These are phyloP conservation scores for Kluyveromyces nonfermentans DNA, from an alignment of 805 yeast species.

Conservation along the genomic window DNA sequence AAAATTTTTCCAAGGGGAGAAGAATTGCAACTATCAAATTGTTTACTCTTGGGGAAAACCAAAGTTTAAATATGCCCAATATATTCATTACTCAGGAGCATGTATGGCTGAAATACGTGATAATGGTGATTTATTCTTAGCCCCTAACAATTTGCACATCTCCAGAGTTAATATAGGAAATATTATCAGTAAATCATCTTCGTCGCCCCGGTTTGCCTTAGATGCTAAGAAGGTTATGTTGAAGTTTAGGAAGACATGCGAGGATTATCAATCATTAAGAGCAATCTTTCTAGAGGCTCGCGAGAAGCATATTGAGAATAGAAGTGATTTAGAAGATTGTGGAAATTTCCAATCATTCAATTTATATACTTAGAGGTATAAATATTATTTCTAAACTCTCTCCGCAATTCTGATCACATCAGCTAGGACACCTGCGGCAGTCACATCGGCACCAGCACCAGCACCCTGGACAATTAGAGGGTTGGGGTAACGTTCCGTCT, in stretches of 20 bases:
- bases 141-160: slow-evolving; percentile 80
- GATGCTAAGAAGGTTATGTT: slow-evolving; percentile 72
- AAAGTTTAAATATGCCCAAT: slow-evolving; percentile 72
- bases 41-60: slow-evolving; percentile 90
- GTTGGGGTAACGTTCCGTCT: slow-evolving; percentile 83
- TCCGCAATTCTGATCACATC: slow-evolving; percentile 89
- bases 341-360: background rate
- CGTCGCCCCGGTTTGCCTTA: slow-evolving; percentile 30
- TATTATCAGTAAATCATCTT: slow-evolving; percentile 26
- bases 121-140: slow-evolving; percentile 68
- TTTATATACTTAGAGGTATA: slow-evolving; percentile 1
- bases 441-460: slow-evolving; percentile 76
- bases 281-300: slow-evolving; percentile 53
- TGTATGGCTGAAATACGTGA: slow-evolving; percentile 81
- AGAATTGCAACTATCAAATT: slow-evolving; percentile 41
- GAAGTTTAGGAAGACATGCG: slow-evolving; percentile 55
- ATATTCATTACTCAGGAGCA: slow-evolving; percentile 81
- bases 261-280: slow-evolving; percentile 38
- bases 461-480: slow-evolving; percentile 98
- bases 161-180: slow-evolving; percentile 53
- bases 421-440: slow-evolving; percentile 86
- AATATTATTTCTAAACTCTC: slow-evolving; percentile 38
- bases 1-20: slow-evolving; percentile 40
- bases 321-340: slow-evolving; percentile 21
- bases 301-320: slow-evolving; percentile 33